These are phyloP conservation scores for Salix purpurea DNA, from an alignment of 345 rosid genomes.

Conservation along the genomic window DNA sequence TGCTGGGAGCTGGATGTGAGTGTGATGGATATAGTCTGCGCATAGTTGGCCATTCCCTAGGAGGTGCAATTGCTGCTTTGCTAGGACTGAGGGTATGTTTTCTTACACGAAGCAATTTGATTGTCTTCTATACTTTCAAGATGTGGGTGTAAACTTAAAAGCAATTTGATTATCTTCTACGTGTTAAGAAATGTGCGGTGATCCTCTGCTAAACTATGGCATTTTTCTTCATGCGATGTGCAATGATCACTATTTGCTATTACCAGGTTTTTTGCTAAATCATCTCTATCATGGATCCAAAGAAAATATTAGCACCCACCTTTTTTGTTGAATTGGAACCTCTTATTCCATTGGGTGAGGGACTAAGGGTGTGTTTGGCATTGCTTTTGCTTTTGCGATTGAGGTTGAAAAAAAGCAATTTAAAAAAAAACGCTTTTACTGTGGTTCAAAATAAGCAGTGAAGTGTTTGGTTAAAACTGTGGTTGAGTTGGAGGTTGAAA, in stretches of 20 bases:
- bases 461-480: too few relatives aligned
- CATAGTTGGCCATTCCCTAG: constrained; percentile 84
- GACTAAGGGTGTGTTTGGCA: not conserved
- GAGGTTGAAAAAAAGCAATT: too few relatives aligned
- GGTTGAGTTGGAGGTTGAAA: too few relatives aligned
- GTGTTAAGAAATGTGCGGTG: not conserved
- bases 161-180: not conserved
- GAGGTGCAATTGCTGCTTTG: constrained; percentile 87
- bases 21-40: constrained; percentile 77
- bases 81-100: constrained; percentile 74
- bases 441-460: too few relatives aligned
- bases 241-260: not conserved
- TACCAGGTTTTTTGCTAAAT: not conserved
- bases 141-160: not conserved
- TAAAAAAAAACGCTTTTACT: too few relatives aligned
- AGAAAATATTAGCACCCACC: not conserved
- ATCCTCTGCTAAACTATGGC: not conserved
- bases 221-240: not conserved
- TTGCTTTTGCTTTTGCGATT: too few relatives aligned
- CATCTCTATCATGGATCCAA: not conserved
- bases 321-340: not conserved
- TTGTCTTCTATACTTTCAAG: constrained; percentile 5
- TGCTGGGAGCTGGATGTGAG: constrained; percentile 78
- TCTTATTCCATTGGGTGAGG: not conserved
- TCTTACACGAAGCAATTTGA: constrained; percentile 3